Base-by-base conservation (phyloP, 1,139 yeast genomes). In the Magnusiomyces magnusii region DNA sequence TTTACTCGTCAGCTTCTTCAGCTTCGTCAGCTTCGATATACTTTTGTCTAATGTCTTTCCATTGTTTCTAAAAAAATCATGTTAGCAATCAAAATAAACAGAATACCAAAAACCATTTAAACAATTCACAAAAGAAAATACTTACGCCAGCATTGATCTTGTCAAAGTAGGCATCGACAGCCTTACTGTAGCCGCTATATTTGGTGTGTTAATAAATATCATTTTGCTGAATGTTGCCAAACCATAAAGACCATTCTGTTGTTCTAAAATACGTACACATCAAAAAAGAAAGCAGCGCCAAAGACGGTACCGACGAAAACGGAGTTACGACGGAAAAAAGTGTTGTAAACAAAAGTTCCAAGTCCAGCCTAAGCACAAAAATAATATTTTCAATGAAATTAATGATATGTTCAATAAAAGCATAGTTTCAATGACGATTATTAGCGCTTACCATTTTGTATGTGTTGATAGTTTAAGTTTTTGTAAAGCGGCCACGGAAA, bases 241-340 rank as follows among this genome's bases (percentile, higher is more conserved):
- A n/a, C n/a, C n/a, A n/a, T n/a, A n/a, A 39, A 39, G 19, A 39
- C 13, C 19, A 31, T n/a, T 3, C 5, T 19, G 5, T 10, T 3
- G 19, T 5, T 15, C 41, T n/a, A 23, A 5, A 21, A 13, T 36
- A 68, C 75, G 57, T 67, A 73, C 76, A 82, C 86, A 79, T 93
- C 96, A 82, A 92, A 92, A 65, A 86, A 85, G 73, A 93, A 93
- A 56, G 99, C 93, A 69, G 89, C 84, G 57, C 84, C 87, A 68
- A 93, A 87, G 64, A 93, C 80, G 65, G 96, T 79, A 65, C 91
- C 92, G 65, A 93, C 96, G 76, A 82, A 90, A 66, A 87, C 80
- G 58, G 98, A 84, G 85, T 93, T 93, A 81, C 98, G 90, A 83
- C 89, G 89, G 82, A 89, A 86, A 65, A 93, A 74, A 62, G 84